Evolutionary conservation across 768 basidiomycete species (phyloP), one percentile per base, ranked within the genome.

Genomic region (Termitomyces sp.): DNA sequence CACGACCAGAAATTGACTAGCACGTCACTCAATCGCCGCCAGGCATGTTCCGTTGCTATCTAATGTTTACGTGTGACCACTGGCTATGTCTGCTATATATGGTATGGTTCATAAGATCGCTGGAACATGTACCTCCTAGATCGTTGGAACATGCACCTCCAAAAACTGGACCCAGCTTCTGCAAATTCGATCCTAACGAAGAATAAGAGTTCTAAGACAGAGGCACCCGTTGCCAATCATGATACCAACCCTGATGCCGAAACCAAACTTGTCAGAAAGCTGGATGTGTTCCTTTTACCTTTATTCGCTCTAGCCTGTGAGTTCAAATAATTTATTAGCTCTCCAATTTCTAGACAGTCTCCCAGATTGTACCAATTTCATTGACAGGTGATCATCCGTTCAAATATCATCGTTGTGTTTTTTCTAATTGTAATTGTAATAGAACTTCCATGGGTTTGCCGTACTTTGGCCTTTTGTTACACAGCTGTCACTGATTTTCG

Each of bases 221-320:
- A 45, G 37, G 26, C 46, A 8, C 21, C 26, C 5, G 34, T 30
- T n/a, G 44, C n/a, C n/a, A n/a, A 47, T 21, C 15, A 47, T 40
- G 19, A 43, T 24, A 60, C 64, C 21, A 47, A 63, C 43, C 50
- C 62, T 0, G 64, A 67, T 41, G 73, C 72, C 22, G 75, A 75
- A 58, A 67, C 58, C 24, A 64, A 62, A 2, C 68, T 75, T 17
- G 62, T 76, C 19, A 64, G 66, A 51, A 75, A 74, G 56, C 57
- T 76, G 30, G 74, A 75, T 61, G 42, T 62, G 2, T 53, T 55
- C 42, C 67, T 75, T 26, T 47, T 75, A 34, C 74, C 74, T 14
- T 47, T 68, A 54, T 66, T 64, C 28, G 59, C 61, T 11, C 24
- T 67, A 11, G 60, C 64, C 34, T 66, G 66, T 65, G 38, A 54